A percentile compares a stretch with the other conserved stretches of the same genome.
Conservation (phyloP, 352 stramenopile genomes). For the Globisporangium middletonii region DNA sequence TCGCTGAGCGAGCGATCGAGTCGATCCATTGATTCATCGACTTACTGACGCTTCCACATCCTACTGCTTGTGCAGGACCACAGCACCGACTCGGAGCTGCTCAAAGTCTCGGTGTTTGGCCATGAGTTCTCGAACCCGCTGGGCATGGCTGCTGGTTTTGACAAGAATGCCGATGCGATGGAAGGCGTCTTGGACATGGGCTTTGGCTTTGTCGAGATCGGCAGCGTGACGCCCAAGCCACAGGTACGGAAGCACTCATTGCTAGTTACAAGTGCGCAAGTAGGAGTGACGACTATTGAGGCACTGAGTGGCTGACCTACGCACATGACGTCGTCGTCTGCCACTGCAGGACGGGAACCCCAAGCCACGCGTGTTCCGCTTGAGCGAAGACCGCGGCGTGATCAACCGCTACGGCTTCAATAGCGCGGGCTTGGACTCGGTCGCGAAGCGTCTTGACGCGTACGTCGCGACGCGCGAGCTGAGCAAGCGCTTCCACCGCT, state of each 20-base stretch:
- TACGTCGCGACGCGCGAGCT: constrained; percentile 42
- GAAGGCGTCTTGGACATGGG: constrained; percentile 91
- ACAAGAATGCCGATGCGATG: constrained; percentile 95
- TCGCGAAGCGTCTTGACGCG: constrained; percentile 56
- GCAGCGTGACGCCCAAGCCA: constrained; percentile 91
- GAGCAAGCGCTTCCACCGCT: constrained; percentile 32
- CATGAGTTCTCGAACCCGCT: constrained; percentile 90
- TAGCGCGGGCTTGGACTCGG: constrained; percentile 84
- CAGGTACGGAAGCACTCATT: constrained; percentile 35
- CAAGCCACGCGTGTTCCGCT: constrained; percentile 95
- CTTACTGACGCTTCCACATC: background rate
- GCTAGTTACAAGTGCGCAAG: no score
- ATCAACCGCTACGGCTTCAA: constrained; percentile 99
- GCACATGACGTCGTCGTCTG: constrained; percentile 8
- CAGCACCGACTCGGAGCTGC: constrained; percentile 38
- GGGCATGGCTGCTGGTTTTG: constrained; percentile 96
- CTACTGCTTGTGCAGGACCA: constrained; percentile 22
- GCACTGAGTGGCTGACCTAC: no score
- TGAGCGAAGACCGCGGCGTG: constrained; percentile 91
- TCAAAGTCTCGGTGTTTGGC: constrained; percentile 50
- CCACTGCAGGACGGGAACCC: constrained; percentile 79
- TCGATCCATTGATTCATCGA: no score
- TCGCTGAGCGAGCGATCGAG: background rate
- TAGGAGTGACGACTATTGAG: background rate
- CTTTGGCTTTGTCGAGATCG: constrained; percentile 95